Evolutionary conservation across 1,139 yeast genomes (phyloP), one percentile per base, ranked within the genome.

Genomic region (Candida smagusa): DNA sequence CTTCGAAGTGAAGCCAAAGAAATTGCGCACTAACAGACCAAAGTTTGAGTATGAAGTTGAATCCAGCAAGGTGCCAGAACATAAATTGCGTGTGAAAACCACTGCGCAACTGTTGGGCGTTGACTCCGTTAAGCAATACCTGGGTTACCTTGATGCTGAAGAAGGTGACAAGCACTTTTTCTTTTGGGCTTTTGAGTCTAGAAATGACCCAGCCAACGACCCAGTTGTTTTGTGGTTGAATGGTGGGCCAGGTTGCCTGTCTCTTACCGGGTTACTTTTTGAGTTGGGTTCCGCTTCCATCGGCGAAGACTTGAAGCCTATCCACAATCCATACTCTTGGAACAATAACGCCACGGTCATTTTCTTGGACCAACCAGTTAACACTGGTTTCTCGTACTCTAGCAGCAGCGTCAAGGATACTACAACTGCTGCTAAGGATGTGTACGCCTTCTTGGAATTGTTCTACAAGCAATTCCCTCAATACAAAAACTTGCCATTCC

Each of bases 281-380:
- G 96, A 89, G 65, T 73, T 88, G 56, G 97, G 97, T 21, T 94
- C 96, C 22, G 75, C 95, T 2, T 74, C 85, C 13, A 81, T 89
- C 46, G 80, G 75, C 50, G 58, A 74, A 24, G 74, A 82, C 41
- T 65, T 84, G 50, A 77, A 81, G 55, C 94, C 95, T 22, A 76
- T 81, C 39, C 69, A 68, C 63, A 88, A 88, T 66, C 90, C 90
- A 32, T 67, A 77, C 63, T 77, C 95, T 9, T 89, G 96, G 96
- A 89, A 88, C 63, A 70, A 77, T 48, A 88, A 88, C 54, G 96
- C 97, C 19, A 78, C 92, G 12, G 92, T 89, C 30, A 86, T 90
- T 56, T 90, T 86, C 72, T 75, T 90, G 54, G 97, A 90, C 63
- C 97, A 89, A 65, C 97, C 97, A 2, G 95, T 89, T 38, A 87